Percentiles rank a stretch among this genome's conserved stretches.
Conservation (phyloP, 495 filamentous ascomycete genomes). For the Lophiostoma macrostomum region DNA sequence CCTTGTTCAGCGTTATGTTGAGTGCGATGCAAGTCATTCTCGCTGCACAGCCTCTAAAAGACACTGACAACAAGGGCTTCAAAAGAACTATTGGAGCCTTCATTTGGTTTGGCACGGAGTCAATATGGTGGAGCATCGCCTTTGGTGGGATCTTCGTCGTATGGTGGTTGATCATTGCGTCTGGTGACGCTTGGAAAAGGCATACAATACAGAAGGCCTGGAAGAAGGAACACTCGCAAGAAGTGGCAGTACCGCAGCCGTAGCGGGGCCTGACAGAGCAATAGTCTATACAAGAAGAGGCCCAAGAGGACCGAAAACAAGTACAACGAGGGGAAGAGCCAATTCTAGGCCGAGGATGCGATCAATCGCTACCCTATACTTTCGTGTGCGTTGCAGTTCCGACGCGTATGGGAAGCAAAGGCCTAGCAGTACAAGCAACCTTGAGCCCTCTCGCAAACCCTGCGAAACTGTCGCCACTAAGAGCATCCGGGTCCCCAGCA, state of each 20-base stretch:
- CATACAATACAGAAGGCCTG: neutral
- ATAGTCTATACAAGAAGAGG: no score
- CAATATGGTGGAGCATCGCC: conserved; percentile 16
- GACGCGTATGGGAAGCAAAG: no score
- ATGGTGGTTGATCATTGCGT: conserved; percentile 16
- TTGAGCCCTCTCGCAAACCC: conserved; percentile 47
- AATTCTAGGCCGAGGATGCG: no score
- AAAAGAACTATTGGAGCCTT: conserved; percentile 9
- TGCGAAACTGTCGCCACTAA: conserved; percentile 45
- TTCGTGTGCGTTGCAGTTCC: no score
- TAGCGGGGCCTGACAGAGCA: no score
- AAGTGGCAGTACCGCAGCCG: no score
- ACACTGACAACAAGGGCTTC: conserved; percentile 15
- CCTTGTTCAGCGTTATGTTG: conserved; percentile 16
- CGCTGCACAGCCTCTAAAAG: conserved; percentile 7
- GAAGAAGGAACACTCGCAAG: conserved; percentile 13
- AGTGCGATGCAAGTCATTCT: conserved; percentile 25
- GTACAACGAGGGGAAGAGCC: no score
- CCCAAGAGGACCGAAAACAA: no score
- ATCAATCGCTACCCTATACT: no score
- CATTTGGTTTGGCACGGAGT: conserved; percentile 17
- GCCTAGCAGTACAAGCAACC: conserved; percentile 48
- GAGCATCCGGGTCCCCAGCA: conserved; percentile 42
- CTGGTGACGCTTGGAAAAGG: conserved; percentile 6
- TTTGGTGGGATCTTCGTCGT: conserved; percentile 11